Conservation (phyloP, 2,329 filamentous ascomycete species). For the Nemania serpens region DNA sequence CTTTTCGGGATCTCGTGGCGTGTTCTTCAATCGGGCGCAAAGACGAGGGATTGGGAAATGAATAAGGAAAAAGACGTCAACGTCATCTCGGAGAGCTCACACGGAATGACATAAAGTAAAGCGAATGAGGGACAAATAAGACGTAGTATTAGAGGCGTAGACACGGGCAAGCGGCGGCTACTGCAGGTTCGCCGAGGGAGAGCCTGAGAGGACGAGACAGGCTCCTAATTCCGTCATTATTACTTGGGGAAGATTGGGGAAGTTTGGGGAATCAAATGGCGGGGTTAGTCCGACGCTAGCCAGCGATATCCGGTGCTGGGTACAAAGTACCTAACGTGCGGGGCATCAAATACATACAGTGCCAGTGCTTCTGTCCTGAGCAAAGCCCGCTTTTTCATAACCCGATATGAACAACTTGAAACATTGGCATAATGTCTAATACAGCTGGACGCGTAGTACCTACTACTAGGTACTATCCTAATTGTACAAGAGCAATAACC, state of each 20-base stretch:
- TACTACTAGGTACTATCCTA: no score
- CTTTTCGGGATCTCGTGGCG: neutral
- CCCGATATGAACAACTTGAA: no score
- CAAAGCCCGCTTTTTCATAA: no score
- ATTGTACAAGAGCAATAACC: no score
- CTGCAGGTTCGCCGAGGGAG: conserved; percentile 18
- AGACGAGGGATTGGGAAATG: neutral
- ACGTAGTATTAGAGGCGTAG: neutral
- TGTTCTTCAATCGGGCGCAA: neutral
- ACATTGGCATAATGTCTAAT: no score
- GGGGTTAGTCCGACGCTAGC: conserved; percentile 24
- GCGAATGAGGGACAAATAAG: neutral
- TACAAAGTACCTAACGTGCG: neutral
- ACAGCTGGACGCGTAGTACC: no score
- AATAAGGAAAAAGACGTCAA: neutral
- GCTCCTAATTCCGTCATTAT: conserved; percentile 11
- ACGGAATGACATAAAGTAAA: neutral
- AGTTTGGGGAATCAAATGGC: conserved; percentile 10
- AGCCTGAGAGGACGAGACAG: neutral
- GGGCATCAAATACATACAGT: neutral
- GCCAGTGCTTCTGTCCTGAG: neutral
- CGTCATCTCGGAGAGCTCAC: neutral
- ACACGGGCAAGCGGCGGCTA: conserved; percentile 20
- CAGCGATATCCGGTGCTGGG: conserved; percentile 12
- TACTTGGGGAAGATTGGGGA: conserved; percentile 8